phyloP scores from a whole-genome alignment of 352 stramenopile species.

The Pythium sp. region DNA sequence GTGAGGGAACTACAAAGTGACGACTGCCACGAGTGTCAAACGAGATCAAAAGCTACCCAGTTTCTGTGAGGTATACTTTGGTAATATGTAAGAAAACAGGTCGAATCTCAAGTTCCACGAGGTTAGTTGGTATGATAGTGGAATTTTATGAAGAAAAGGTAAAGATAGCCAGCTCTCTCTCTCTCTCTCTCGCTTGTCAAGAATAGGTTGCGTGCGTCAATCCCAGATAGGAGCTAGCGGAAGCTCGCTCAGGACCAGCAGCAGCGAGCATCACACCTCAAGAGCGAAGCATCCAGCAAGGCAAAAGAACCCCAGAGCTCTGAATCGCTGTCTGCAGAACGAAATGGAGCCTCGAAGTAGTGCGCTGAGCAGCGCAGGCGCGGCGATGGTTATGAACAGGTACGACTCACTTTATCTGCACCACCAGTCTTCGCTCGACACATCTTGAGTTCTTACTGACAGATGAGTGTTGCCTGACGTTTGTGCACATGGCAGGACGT shows the following conservation, averaged over 20 bases:
- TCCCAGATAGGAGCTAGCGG: neutral
- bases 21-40: neutral
- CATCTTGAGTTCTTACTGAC: neutral
- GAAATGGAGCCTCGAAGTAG: slow-evolving; percentile 48
- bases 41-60: neutral
- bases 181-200: neutral
- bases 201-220: neutral
- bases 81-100: neutral
- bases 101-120: neutral
- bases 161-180: slow-evolving; percentile 3
- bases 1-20: neutral
- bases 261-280: neutral
- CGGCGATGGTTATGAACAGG: slow-evolving; percentile 71
- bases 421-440: too few species aligned
- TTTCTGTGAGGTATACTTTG: neutral
- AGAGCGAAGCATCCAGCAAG: neutral
- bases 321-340: neutral
- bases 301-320: neutral
- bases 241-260: neutral
- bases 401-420: slow-evolving; percentile 14
- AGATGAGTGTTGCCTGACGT: neutral
- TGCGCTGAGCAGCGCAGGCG: slow-evolving; percentile 54
- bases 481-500: slow-evolving; percentile 12
- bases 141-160: neutral
- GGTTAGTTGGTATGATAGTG: neutral